These are phyloP conservation scores for Xylaria sp. DNA, from an alignment of 2,329 filamentous ascomycete species.

Conservation along the genomic window DNA sequence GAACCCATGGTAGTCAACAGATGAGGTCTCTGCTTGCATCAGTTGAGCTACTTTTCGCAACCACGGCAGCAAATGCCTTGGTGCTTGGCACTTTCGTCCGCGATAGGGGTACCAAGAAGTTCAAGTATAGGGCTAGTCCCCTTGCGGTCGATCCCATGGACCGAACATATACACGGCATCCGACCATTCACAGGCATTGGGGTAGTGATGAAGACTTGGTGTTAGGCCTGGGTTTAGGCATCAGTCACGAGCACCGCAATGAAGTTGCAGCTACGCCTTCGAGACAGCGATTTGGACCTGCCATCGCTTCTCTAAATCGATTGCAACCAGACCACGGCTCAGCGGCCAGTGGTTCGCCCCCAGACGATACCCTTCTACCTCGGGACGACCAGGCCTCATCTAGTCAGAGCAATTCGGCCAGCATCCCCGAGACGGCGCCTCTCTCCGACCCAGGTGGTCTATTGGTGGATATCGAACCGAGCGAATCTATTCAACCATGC, in stretches of 20 bases:
- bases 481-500: conserved; percentile 22
- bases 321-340: conserved; percentile 46
- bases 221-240: conserved; percentile 67
- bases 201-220: conserved; percentile 91
- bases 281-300: conserved; percentile 32
- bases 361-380: conserved; percentile 42
- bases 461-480: conserved; percentile 54
- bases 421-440: conserved; percentile 58
- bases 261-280: conserved; percentile 11
- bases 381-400: conserved; percentile 34
- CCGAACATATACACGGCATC: conserved; percentile 40
- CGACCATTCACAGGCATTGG: conserved; percentile 61
- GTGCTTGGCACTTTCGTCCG: conserved; percentile 90
- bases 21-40: conserved; percentile 86
- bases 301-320: conserved; percentile 37
- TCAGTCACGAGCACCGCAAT: conserved; percentile 48
- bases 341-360: conserved; percentile 36
- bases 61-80: conserved; percentile 79
- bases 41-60: conserved; percentile 82
- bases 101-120: conserved; percentile 84
- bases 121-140: conserved; percentile 67
- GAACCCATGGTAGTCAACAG: conserved; percentile 67
- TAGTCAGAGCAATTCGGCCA: conserved; percentile 35
- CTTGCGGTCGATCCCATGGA: conserved; percentile 59
- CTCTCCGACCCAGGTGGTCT: conserved; percentile 79